Base-by-base conservation (phyloP, 176 grass and related monocot genomes). In the Melocanna baccifera region DNA sequence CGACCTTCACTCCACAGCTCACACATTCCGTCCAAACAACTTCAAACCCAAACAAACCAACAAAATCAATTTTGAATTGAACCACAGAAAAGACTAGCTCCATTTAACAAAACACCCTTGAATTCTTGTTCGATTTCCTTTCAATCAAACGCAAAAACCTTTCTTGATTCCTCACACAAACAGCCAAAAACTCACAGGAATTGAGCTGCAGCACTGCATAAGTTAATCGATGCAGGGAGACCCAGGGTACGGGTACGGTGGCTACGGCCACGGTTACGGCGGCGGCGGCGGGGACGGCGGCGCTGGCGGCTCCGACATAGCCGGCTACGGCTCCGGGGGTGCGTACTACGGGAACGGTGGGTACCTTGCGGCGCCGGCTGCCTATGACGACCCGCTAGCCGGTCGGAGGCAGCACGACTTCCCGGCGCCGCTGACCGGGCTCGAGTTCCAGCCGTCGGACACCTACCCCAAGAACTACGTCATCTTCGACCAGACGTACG, bases 391-490 rank as follows among this genome's bases (percentile, higher is more conserved):
- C 39, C 75, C 91, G 20, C 66, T 86, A 6, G 82, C 45, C 43
- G 82, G 79, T 19, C 77, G 62, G 67, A 84, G 90, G 87, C 59
- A 80, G 74, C 86, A 91, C 68, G 96, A 99, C 9, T 90, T 92
- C 62, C 91, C 91, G 9, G 89, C 83, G 80, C 96, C 93, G 16
- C 78, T 96, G 5, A 94, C 90, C 26, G 86, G 84, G 72, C 81
- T 99, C 1, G 96, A 99, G 89, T 94, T 99, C 86, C 93, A 99
- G 84, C 86, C 93, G 62, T 91, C 93, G 16, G 96, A 95, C 9
- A 92, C 86, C 26, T 99, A 89, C 86, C 96, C 96, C 36, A 94
- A 91, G 91, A 96, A 99, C 88, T 99, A 94, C 32, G 93, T 99
- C 77, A 99, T 99, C 78, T 99, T 99, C 69, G 93, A 99, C 71